A percentile compares a stretch with the other conserved stretches of the same genome.
phyloP scores from a whole-genome alignment of 495 filamentous ascomycete species.

The Talaromyces nanjingensis region DNA sequence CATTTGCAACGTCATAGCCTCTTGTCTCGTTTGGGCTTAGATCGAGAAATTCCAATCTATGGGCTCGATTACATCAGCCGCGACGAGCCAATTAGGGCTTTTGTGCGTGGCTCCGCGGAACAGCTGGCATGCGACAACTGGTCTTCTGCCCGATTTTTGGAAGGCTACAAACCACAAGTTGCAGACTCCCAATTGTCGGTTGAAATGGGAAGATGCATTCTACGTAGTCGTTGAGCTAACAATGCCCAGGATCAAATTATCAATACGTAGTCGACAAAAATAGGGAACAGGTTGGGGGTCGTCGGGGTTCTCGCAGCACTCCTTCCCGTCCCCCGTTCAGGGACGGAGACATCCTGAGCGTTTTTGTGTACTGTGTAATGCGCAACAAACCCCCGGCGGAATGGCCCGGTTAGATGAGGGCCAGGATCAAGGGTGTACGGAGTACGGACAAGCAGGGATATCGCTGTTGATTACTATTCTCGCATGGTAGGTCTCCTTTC shows the following conservation, averaged over 20 bases:
- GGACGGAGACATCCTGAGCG: not conserved
- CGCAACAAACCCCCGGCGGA: not conserved
- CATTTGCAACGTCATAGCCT: constrained; percentile 1
- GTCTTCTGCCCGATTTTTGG: not conserved
- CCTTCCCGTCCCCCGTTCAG: not conserved
- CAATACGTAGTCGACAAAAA: not conserved
- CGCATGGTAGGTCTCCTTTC: not conserved
- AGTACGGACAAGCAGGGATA: not conserved
- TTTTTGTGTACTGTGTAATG: not conserved
- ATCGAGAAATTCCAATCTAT: not conserved
- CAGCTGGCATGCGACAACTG: not conserved
- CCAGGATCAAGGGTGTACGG: not conserved
- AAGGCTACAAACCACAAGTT: not conserved
- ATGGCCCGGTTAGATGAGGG: not conserved
- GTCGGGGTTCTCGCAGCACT: not conserved
- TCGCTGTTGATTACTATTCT: not conserved
- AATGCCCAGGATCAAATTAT: not conserved
- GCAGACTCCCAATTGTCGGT: not conserved
- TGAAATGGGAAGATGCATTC: not conserved
- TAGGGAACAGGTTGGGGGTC: not conserved
- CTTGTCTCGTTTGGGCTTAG: not conserved
- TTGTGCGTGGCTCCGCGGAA: not conserved
- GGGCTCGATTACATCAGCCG: not conserved
- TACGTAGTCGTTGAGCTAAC: not conserved
- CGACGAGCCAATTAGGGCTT: not conserved